phyloP scores from a whole-genome alignment of 2,329 filamentous ascomycete genomes.

The Plenodomus tracheiphilus region DNA sequence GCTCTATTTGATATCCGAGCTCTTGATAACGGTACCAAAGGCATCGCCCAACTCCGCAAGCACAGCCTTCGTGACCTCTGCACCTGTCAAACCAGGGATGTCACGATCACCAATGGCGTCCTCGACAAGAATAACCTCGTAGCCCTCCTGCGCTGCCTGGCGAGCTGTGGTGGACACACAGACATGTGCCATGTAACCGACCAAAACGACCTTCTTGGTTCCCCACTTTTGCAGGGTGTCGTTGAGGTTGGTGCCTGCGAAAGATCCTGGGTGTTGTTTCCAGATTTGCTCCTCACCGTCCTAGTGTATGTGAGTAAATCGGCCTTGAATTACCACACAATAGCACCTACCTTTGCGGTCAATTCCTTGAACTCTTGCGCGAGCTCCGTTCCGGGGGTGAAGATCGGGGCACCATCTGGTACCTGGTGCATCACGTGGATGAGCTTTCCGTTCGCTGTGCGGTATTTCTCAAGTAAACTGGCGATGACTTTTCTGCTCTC shows the following conservation, averaged over 20 bases:
- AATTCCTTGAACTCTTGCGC: conserved; percentile 65
- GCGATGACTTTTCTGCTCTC: conserved; percentile 61
- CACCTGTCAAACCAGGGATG: conserved; percentile 64
- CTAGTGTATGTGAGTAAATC: conserved; percentile 14
- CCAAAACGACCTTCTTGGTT: conserved; percentile 63
- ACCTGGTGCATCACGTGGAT: conserved; percentile 65
- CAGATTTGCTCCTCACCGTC: conserved; percentile 58
- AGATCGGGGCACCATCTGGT: conserved; percentile 65
- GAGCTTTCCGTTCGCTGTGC: conserved; percentile 57
- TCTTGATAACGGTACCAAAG: conserved; percentile 64
- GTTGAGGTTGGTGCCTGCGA: conserved; percentile 63
- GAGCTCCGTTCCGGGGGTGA: conserved; percentile 64
- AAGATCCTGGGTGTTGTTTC: conserved; percentile 63
- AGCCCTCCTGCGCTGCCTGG: conserved; percentile 63
- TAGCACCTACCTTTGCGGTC: conserved; percentile 44
- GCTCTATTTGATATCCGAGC: conserved; percentile 49
- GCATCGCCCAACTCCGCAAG: conserved; percentile 65
- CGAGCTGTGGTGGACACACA: conserved; percentile 66
- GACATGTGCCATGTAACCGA: conserved; percentile 68
- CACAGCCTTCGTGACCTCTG: conserved; percentile 53
- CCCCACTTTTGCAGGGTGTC: conserved; percentile 56
- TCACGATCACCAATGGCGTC: conserved; percentile 69
- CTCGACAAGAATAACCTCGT: conserved; percentile 63
- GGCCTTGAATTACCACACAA: background rate
- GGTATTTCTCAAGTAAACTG: conserved; percentile 62